These are phyloP conservation scores for Phytophthora pseudosyringae DNA, from an alignment of 352 stramenopile genomes.

Conservation along the genomic window DNA sequence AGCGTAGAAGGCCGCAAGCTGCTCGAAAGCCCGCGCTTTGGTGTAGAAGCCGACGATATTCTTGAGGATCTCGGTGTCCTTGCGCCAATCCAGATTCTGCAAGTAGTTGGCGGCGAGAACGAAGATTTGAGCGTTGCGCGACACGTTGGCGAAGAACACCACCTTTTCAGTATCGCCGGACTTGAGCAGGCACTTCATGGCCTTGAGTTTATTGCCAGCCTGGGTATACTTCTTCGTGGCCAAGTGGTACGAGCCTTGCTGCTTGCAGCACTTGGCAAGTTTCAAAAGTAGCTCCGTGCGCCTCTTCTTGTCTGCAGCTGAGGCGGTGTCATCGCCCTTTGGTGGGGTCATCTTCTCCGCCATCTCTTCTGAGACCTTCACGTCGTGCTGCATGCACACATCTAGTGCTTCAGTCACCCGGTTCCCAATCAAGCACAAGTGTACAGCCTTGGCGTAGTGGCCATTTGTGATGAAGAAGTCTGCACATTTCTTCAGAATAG, in stretches of 20 bases:
- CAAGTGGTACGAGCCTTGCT: constrained; percentile 92
- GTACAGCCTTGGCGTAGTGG: constrained; percentile 92
- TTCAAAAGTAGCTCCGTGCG: constrained; percentile 89
- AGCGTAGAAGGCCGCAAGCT: constrained; percentile 93
- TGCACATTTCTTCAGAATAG: constrained; percentile 90
- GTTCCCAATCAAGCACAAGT: constrained; percentile 83
- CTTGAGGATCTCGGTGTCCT: constrained; percentile 91
- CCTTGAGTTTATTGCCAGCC: constrained; percentile 91
- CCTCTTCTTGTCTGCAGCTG: constrained; percentile 55
- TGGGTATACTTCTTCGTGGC: constrained; percentile 97
- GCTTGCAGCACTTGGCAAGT: constrained; percentile 92
- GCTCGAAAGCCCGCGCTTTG: constrained; percentile 93
- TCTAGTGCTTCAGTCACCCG: constrained; percentile 86
- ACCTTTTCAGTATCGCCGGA: constrained; percentile 95
- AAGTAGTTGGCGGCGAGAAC: constrained; percentile 96
- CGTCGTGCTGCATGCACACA: constrained; percentile 89
- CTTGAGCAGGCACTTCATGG: constrained; percentile 96
- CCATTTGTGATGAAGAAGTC: constrained; percentile 94
- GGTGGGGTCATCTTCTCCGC: constrained; percentile 92
- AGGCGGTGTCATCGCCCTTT: constrained; percentile 69
- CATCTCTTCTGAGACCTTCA: constrained; percentile 93
- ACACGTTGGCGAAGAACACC: constrained; percentile 95
- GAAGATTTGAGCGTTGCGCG: constrained; percentile 94
- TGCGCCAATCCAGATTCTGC: constrained; percentile 94
- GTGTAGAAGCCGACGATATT: constrained; percentile 95